Evolutionary conservation across 1,284 basidiomycete genomes (phyloP), one percentile per base, ranked within the genome.

Genomic region (Agroathelia rolfsii): DNA sequence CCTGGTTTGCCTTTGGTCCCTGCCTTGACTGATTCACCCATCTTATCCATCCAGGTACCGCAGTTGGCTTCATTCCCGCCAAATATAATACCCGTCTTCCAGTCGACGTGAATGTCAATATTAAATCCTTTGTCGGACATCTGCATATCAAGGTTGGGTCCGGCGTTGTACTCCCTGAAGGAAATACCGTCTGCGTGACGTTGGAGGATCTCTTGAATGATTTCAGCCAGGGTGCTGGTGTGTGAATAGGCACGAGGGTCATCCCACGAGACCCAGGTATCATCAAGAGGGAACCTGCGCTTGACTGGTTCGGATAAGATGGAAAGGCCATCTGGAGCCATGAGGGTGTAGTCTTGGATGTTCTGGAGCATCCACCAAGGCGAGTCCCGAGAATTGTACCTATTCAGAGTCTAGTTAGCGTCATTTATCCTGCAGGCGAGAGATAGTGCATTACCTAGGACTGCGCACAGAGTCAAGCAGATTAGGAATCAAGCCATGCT

Each of bases 341-440:
- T 81, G 37, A 64, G 65, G 24, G 76, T 79, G 55, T 96, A 97
- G 57, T 97, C 92, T 52, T 97, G 94, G 37, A 97, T 94, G 50
- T 88, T 95, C 55, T 98, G 94, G 37, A 96, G 58, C 83, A 97
- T 95, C 87, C 92, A 98, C 94, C 92, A 95, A 17, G 89, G 87
- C 5, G 84, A 85, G 50, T 92, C 88, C 28, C 89, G 78, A 6
- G 86, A 93, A 50, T 93, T 93, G 53, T 92, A 93, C 38, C 84
- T 81, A 38, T 3, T 20, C 13, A 34, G 45, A 55, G 58, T 15
- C 44, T n/a, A n/a, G n/a, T 37, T 17, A n/a, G n/a, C n/a, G n/a
- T n/a, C n/a, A n/a, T n/a, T n/a, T n/a, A n/a, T n/a, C n/a, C n/a
- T n/a, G 21, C 1, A 37, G 32, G 28, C 21, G 46, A 24, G 43